phyloP scores from a whole-genome alignment of 495 filamentous ascomycete species.

The Cryomyces minteri region DNA sequence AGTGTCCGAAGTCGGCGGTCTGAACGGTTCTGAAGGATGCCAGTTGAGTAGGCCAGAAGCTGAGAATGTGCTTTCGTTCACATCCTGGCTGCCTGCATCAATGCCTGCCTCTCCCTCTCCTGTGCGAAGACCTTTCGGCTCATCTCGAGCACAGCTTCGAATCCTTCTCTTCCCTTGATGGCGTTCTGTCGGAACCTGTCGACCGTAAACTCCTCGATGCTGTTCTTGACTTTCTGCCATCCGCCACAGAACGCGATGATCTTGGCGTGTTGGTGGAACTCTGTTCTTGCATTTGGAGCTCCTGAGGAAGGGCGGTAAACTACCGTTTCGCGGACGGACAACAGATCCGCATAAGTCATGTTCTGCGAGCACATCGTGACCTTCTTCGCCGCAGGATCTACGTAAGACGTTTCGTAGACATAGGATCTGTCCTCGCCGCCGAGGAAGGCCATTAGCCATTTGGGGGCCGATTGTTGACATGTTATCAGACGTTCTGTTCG shows the following conservation, averaged over 20 bases:
- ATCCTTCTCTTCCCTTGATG: slow-evolving; percentile 70
- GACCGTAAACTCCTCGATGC: slow-evolving; percentile 79
- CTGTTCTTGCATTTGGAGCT: slow-evolving; percentile 40
- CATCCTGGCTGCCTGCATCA: too few relatives aligned
- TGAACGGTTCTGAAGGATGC: too few relatives aligned
- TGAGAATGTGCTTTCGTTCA: too few relatives aligned
- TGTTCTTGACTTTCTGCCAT: slow-evolving; percentile 87
- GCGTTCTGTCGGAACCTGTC: slow-evolving; percentile 86
- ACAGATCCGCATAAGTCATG: slow-evolving; percentile 71
- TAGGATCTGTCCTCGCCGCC: slow-evolving; percentile 61
- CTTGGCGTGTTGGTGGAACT: slow-evolving; percentile 71
- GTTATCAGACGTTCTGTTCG: slow-evolving; percentile 95
- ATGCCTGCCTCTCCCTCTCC: slow-evolving; percentile 38
- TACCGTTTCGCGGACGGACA: slow-evolving; percentile 80
- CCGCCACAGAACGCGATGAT: slow-evolving; percentile 91
- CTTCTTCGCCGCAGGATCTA: slow-evolving; percentile 60
- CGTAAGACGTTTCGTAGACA: slow-evolving; percentile 89
- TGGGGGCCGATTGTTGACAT: slow-evolving; percentile 73
- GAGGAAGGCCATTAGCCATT: slow-evolving; percentile 66
- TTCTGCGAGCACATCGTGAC: slow-evolving; percentile 92
- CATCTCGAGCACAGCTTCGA: slow-evolving; percentile 88
- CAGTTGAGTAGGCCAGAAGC: too few relatives aligned
- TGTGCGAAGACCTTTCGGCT: slow-evolving; percentile 82
- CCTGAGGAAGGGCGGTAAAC: slow-evolving; percentile 43
- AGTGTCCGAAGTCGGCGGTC: too few relatives aligned